Base-by-base conservation (phyloP, 345 rosid genomes). In the Brassica carinata region DNA sequence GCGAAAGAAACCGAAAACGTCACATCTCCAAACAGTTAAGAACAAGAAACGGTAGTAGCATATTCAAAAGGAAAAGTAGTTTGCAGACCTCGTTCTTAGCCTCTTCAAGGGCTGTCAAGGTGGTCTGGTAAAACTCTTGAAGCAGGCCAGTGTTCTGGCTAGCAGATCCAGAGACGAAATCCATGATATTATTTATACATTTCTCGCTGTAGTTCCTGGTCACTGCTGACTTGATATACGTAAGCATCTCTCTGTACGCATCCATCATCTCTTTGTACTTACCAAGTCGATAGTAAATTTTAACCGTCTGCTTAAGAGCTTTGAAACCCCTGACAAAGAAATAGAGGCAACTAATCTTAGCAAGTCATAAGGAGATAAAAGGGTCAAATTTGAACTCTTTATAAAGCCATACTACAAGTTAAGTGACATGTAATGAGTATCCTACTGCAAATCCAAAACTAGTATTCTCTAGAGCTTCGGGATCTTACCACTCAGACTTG, bases 111-210 rank as follows among this genome's bases (percentile, higher is more conserved):
- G 99, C 98, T 91, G 85, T 90, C 82, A 94, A 75, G 64, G 99
- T 96, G 58, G 98, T 96, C 82, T 96, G 97, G 84, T 96, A 96
- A 78, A 96, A 96, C 64, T 92, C 92, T 81, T 90, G 96, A 78
- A 92, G 84, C 67, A 96, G 96, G 71, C 85, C 84, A 86, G 90
- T 92, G 80, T 90, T 96, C 88, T 90, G 98, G 86, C 97, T 94
- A 81, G 98, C 97, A 82, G 97, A 94, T 73, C 98, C 98, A 76
- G 99, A 96, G 77, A 96, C 97, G 82, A 91, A 96, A 83, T 96
- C 99, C 99, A 96, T 96, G 62, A 96, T 94, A 68, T 90, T 96
- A 85, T 96, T 96, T 86, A 96, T 91, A 77, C 99, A 96, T 84
- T 96, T 96, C 83, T 96, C 99, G 67, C 99, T 96, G 86, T 94